Evolutionary conservation across 148 eudicot species (phyloP), one percentile per base, ranked within the genome.

Genomic region (Rhododendron griersonianum): DNA sequence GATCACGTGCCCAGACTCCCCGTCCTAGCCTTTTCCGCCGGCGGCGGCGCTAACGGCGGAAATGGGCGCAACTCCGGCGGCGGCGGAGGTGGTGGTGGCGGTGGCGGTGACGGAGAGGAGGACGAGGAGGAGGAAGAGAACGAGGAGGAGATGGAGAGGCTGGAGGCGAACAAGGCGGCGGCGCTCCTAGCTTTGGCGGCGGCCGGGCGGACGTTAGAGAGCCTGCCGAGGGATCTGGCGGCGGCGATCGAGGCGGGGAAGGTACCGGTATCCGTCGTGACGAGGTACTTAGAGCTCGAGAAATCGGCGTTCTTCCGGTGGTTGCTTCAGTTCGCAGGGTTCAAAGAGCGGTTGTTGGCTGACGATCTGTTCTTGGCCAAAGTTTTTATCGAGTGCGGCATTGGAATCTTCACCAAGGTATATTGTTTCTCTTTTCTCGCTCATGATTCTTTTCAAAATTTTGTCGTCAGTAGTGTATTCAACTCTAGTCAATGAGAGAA

Each of bases 351-450:
- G 37, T 88, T 96, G 90, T 87, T 96, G 85, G 99, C 99, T 50
- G 98, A 96, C 90, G 99, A 96, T 94, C 88, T 96, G 39, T 96
- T 96, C 83, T 87, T 96, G 81, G 91, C 95, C 45, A 96, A 96
- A 84, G 88, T 96, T 37, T 93, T 82, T 37, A 92, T 96, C 84
- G 99, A 96, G 87, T 95, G 98, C 63, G 98, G 98, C n/a, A 95
- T 96, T 84, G 98, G 99, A 14, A 50, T 95, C 39, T 94, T 94
- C 88, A 89, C 98, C 14, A 95, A 95, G 96, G 98, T 95, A 16
- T 61, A 5, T 16, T 15, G n/a, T 0, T 30, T 51, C 5, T 53
- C 57, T 53, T 5, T n/a, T 9, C 33, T 83, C 1, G 50, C 14
- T 28, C 51, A 0, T 61, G 71, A 65, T 65, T 65, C 71, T 65